Base-by-base conservation (phyloP, 768 basidiomycete species). In the Atractiella rhizophila region DNA sequence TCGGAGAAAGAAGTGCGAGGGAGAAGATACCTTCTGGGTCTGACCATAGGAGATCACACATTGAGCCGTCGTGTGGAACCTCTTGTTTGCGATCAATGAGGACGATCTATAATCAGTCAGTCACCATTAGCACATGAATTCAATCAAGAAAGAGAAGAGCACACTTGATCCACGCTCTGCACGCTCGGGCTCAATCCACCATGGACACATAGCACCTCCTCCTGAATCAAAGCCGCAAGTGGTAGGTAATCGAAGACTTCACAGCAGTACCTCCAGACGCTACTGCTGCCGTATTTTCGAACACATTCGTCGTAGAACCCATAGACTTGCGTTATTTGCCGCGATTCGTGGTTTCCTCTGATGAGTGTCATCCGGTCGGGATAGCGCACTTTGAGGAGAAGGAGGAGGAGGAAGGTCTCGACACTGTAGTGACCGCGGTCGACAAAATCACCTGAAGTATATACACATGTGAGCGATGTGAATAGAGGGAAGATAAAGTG, bases 41-140 rank as follows among this genome's bases (percentile, higher is more conserved):
- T 44, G 86, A 91, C 88, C 88, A 96, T n/a, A 96, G 65, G 2
- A 96, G 64, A 61, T 96, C 88, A 55, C 88, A 96, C 88, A 96
- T 94, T 7, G 85, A 74, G 11, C 88, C 88, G 56, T 96, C 88
- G 58, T 96, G 88, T 21, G 88, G 88, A 19, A 96, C 88, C 56
- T 96, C 88, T 59, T 88, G 83, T 58, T 86, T 85, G 26, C 88
- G 63, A 63, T 94, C 86, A 52, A 96, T 88, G 28, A 74, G 68
- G 37, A 88, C 76, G 51, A 96, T 94, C 85, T 66, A 50, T 24
- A n/a, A 9, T 31, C 15, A 29, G 26, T 42, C 31, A 47, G 25
- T 24, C 4, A 21, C 9, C 11, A n/a, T 30, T 5, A 3, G n/a
- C 40, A 4, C 24, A 30, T 19, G 21, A 27, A n/a, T 24, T n/a